Evolutionary conservation across 257 asterid species (phyloP).

Genomic region (Nicotiana attenuata): DNA sequence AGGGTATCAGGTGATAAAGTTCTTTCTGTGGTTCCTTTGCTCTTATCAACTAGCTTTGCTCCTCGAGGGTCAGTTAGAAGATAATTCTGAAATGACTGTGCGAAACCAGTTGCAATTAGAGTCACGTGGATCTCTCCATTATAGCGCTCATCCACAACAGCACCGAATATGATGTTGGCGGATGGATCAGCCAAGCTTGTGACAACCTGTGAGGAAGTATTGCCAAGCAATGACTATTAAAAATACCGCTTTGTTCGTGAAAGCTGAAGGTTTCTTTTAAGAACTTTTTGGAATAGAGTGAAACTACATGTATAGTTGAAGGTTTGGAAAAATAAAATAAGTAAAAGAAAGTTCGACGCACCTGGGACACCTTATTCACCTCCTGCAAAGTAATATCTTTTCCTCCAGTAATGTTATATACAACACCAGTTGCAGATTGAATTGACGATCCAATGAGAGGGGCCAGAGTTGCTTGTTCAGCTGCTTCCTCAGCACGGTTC

Average conservation of each 20-base stretch:
- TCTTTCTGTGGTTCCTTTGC: constrained; percentile 27
- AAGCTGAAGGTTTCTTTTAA: background rate
- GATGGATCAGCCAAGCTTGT: constrained; percentile 97
- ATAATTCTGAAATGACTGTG: constrained; percentile 69
- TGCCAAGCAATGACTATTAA: background rate
- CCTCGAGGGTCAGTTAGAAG: constrained; percentile 75
- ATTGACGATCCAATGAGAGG: constrained; percentile 92
- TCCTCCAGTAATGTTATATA: constrained; percentile 94
- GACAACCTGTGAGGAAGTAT: constrained; percentile 55
- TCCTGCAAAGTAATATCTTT: constrained; percentile 94
- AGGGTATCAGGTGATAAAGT: constrained; percentile 34
- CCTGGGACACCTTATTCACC: constrained; percentile 96
- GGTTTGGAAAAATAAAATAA: background rate
- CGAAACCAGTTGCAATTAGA: constrained; percentile 88
- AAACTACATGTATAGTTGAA: background rate
- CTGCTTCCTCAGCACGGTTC: constrained; percentile 98
- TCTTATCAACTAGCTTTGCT: constrained; percentile 44
- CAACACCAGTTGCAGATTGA: constrained; percentile 96
- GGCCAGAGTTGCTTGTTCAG: constrained; percentile 92
- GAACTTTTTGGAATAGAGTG: background rate
- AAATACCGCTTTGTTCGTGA: background rate
- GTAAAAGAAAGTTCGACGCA: constrained; percentile 17
- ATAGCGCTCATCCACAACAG: constrained; percentile 87
- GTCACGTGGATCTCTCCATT: constrained; percentile 95
- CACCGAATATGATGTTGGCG: constrained; percentile 92